Base-by-base conservation (phyloP, 495 filamentous ascomycete genomes). In the Penicillium salamii region DNA sequence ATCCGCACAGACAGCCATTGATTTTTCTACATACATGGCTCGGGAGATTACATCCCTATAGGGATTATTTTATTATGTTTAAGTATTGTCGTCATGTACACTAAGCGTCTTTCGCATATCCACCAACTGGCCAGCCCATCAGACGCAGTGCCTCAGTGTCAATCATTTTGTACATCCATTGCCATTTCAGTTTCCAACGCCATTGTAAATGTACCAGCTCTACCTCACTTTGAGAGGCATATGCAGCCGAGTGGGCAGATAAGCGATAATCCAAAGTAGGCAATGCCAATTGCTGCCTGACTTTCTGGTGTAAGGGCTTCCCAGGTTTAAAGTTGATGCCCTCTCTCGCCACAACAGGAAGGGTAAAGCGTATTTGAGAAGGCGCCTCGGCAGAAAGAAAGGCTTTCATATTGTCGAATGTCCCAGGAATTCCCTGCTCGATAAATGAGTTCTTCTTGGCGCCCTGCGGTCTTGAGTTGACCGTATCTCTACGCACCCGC, bases 151-250 rank as follows among this genome's bases (percentile, higher is more conserved):
- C 42, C 40, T 71, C 59, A 21, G 50, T 52, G 51, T 75, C 71
- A 58, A 75, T 49, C 58, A 57, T 71, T 61, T 75, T 76, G 55
- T 70, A 75, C 58, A 58, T 66, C 71, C 73, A 76, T 44, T 73
- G 63, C 66, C 73, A 76, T 8, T 41, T 53, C 19, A 75, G 23
- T 32, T 42, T 58, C 47, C 54, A 65, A 9, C 11, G 31, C 15
- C 35, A 46, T n/a, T 49, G 52, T 13, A 14, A 17, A 31, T 49
- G 52, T 14, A 38, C 18, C 29, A 65, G 31, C 12, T 59, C 49
- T 29, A 55, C 28, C 21, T 54, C 45, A 17, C 36, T 51, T 5
- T 21, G 6, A 19, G 46, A 21, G 19, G 33, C 4, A 26, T 42
- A 18, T 14, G 44, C 33, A 9, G 32, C 11, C 12, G 11, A 36